Conservation (phyloP, 345 rosid genomes). For the Fremontodendron californicum region DNA sequence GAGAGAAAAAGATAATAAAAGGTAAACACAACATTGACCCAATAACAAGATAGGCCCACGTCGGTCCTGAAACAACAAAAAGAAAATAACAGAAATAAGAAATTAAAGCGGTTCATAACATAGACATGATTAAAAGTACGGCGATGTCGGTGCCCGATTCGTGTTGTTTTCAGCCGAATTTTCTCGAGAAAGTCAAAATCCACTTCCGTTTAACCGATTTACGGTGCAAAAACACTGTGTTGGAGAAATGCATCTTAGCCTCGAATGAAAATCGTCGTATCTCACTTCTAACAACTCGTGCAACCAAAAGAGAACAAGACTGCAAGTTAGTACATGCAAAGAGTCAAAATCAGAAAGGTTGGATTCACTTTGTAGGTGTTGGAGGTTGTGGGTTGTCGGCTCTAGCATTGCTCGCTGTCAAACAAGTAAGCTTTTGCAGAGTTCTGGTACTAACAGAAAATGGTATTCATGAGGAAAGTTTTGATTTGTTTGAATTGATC, state of each 20-base stretch:
- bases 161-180: conserved; percentile 1
- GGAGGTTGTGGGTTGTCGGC: conserved; percentile 36
- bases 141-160: neutral
- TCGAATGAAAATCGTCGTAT: neutral
- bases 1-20: too few species aligned
- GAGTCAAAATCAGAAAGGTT: conserved; percentile 8
- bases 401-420: conserved; percentile 31
- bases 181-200: neutral
- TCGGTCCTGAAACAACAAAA: too few species aligned
- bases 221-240: neutral
- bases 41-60: too few species aligned
- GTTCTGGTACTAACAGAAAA: neutral
- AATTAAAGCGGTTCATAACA: too few species aligned
- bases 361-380: conserved; percentile 37
- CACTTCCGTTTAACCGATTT: neutral
- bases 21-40: too few species aligned
- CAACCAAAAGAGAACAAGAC: neutral
- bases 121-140: too few species aligned
- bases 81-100: too few species aligned
- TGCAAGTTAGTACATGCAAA: neutral
- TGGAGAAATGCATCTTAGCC: neutral
- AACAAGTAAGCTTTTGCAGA: conserved; percentile 18
- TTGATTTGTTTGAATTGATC: neutral
- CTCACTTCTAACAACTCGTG: conserved; percentile 3
- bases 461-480: neutral